Percentiles rank a stretch among this genome's conserved stretches.
phyloP scores from a whole-genome alignment of 352 stramenopile genomes.

The Globisporangium uncinulatum region DNA sequence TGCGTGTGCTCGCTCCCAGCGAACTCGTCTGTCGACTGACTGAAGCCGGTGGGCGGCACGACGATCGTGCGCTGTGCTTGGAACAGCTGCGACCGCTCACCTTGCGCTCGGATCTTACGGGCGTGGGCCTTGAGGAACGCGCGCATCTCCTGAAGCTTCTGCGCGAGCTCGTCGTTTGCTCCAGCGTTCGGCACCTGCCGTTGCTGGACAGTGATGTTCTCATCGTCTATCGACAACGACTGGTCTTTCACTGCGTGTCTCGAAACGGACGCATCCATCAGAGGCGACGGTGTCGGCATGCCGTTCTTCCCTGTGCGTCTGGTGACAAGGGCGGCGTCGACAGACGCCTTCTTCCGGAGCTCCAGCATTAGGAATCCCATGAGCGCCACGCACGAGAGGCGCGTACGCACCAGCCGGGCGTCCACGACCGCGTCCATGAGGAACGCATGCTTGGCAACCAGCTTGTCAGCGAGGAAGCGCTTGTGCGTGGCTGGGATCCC shows the following conservation, averaged over 20 bases:
- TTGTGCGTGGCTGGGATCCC: constrained; percentile 29
- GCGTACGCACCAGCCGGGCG: constrained; percentile 44
- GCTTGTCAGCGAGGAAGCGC: constrained; percentile 30
- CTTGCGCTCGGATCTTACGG: constrained; percentile 16
- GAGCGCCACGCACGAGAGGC: constrained; percentile 51
- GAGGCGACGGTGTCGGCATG: not conserved
- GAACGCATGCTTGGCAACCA: constrained; percentile 60
- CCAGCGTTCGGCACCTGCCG: not conserved
- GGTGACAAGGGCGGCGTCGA: not conserved
- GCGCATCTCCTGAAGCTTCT: constrained; percentile 13
- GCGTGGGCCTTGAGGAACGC: constrained; percentile 30
- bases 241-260: constrained; percentile 6
- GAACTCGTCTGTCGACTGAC: constrained; percentile 11
- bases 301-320: not conserved
- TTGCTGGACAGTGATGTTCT: not conserved
- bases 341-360: constrained; percentile 14
- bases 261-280: constrained; percentile 4
- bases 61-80: constrained; percentile 24
- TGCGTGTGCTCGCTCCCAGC: constrained; percentile 7
- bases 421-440: constrained; percentile 69
- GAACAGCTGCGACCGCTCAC: constrained; percentile 26
- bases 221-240: constrained; percentile 7
- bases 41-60: constrained; percentile 22
- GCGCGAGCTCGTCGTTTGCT: not conserved
- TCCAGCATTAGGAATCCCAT: constrained; percentile 50